Conservation (phyloP, 768 basidiomycete genomes). For the Phanerochaete carnosa region DNA sequence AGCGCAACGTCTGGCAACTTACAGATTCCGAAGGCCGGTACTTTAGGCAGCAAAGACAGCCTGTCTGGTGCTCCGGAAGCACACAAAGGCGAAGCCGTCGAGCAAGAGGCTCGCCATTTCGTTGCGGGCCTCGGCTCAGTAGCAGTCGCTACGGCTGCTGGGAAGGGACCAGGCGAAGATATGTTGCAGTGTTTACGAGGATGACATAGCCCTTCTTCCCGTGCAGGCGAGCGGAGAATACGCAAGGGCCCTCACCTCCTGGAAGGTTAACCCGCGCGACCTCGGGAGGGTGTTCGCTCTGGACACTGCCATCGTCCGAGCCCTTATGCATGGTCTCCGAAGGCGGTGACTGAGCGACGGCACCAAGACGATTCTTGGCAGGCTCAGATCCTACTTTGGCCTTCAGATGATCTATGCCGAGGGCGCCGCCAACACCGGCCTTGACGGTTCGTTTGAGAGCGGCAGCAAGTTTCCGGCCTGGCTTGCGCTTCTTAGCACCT, state of each 20-base stretch:
- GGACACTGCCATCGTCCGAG: neutral
- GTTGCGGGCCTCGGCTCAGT: conserved; percentile 31
- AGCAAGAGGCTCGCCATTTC: conserved; percentile 34
- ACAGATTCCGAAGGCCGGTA: conserved; percentile 32
- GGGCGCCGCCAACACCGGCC: conserved; percentile 24
- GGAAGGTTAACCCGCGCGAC: conserved; percentile 12
- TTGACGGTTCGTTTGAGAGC: conserved; percentile 28
- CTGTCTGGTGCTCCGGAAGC: conserved; percentile 33
- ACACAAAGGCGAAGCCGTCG: conserved; percentile 36
- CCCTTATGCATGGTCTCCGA: neutral
- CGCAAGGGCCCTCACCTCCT: conserved; percentile 27
- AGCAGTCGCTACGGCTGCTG: conserved; percentile 29
- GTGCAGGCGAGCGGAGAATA: conserved; percentile 25
- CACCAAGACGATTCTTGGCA: conserved; percentile 29
- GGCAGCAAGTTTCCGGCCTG: conserved; percentile 18
- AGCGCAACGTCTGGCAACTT: conserved; percentile 29
- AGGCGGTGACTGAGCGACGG: conserved; percentile 18
- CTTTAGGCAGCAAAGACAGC: conserved; percentile 28
- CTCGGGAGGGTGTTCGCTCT: neutral
- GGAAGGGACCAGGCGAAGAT: conserved; percentile 23
- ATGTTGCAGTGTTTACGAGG: conserved; percentile 28
- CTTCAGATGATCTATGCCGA: conserved; percentile 30
- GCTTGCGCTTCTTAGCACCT: conserved; percentile 20
- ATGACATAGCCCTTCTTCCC: conserved; percentile 29
- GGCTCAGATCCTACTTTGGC: conserved; percentile 27